Conservation (phyloP, 2,329 filamentous ascomycete species). For the Neonectria ditissima region DNA sequence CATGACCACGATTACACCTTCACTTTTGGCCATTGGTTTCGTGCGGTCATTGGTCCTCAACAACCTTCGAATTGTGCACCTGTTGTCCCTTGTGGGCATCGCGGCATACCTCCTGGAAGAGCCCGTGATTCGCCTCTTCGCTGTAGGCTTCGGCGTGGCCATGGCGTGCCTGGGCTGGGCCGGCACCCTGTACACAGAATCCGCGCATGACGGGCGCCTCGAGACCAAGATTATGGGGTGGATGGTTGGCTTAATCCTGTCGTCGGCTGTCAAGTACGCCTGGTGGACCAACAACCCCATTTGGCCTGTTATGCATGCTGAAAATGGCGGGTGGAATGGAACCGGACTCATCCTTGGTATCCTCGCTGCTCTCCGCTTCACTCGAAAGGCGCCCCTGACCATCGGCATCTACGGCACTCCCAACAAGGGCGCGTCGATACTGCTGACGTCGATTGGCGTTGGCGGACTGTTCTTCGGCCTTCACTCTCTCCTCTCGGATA, state of each 20-base stretch:
- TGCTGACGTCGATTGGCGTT: constrained; percentile 81
- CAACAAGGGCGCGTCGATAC: constrained; percentile 71
- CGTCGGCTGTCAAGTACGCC: constrained; percentile 90
- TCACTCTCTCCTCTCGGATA: constrained; percentile 94
- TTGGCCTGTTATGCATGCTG: constrained; percentile 92
- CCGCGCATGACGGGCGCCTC: constrained; percentile 77
- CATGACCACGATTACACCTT: constrained; percentile 84
- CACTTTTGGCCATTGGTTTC: constrained; percentile 78
- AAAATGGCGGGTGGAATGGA: constrained; percentile 93
- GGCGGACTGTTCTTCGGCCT: constrained; percentile 88
- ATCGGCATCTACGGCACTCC: constrained; percentile 50
- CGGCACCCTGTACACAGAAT: constrained; percentile 83
- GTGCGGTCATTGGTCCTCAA: constrained; percentile 76
- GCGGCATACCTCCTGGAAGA: constrained; percentile 80
- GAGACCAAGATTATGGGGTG: constrained; percentile 87
- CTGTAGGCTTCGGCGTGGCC: constrained; percentile 82
- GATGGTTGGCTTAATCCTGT: constrained; percentile 83
- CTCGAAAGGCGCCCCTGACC: constrained; percentile 69
- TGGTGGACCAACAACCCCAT: constrained; percentile 96
- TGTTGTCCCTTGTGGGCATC: constrained; percentile 83
- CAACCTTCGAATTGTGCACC: constrained; percentile 77
- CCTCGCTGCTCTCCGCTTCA: constrained; percentile 80
- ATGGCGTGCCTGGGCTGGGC: constrained; percentile 88
- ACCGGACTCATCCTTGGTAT: constrained; percentile 81
- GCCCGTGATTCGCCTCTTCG: constrained; percentile 81